Evolutionary conservation across 2,329 filamentous ascomycete genomes (phyloP).

Genomic region (Xylariaceae sp.): DNA sequence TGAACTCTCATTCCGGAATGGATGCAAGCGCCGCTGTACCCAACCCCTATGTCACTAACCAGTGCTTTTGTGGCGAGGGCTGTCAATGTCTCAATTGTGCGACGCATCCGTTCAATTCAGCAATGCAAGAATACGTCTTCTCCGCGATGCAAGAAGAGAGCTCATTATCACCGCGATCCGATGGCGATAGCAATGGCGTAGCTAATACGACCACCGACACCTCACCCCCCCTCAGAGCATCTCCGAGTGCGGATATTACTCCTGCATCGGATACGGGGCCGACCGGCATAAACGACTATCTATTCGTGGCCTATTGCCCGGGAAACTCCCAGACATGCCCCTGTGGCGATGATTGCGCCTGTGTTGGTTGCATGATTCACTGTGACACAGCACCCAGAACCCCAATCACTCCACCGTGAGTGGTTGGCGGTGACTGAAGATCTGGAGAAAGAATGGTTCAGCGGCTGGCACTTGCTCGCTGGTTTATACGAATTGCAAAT

Average conservation of each 20-base stretch:
- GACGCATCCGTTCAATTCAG: conserved; percentile 62
- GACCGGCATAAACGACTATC: conserved; percentile 43
- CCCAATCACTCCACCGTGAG: conserved; percentile 10
- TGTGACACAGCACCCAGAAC: conserved; percentile 16
- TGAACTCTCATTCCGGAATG: conserved; percentile 5
- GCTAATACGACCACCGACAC: conserved; percentile 2
- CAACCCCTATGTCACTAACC: conserved; percentile 30
- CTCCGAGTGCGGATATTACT: conserved; percentile 42
- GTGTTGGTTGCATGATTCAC: conserved; percentile 53
- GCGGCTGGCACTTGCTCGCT: background rate
- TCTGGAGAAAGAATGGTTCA: background rate
- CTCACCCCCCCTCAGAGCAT: conserved; percentile 32
- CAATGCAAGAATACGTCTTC: conserved; percentile 45
- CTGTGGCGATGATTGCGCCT: conserved; percentile 56
- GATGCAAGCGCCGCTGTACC: conserved; percentile 2
- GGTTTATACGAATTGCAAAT: background rate
- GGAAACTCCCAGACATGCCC: conserved; percentile 48
- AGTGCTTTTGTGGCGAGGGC: conserved; percentile 58
- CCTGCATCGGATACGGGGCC: conserved; percentile 47
- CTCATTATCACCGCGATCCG: conserved; percentile 17
- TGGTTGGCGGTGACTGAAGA: background rate
- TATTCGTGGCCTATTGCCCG: conserved; percentile 55
- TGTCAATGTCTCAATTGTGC: conserved; percentile 65
- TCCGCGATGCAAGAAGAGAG: conserved; percentile 22
- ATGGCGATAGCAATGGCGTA: conserved; percentile 7